Base-by-base conservation (phyloP, 495 filamentous ascomycete genomes). In the Annulohypoxylon stygium region DNA sequence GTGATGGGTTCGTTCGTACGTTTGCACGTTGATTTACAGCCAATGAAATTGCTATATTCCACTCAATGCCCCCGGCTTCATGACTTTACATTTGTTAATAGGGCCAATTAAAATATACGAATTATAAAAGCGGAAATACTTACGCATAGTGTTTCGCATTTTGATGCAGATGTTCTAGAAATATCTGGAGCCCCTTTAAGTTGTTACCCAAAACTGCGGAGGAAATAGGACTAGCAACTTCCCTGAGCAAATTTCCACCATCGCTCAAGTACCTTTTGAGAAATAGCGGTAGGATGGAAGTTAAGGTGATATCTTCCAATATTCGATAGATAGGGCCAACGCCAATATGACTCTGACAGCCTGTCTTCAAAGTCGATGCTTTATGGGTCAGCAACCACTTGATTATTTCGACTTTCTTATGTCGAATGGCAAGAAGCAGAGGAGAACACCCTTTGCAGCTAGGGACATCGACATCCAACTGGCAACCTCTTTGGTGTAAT, bases 361-460 rank as follows among this genome's bases (percentile, higher is more conserved):
- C 30, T 26, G 2, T 14, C 18, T 65, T 55, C 12, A 65, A 45
- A 45, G 61, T 65, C 7, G 61, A 54, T 16, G 48, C 61, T 65
- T 20, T 6, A 5, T 48, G 45, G 3, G 34, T 5, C 14, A 65
- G 16, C 14, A 65, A 23, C 48, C 48, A 65, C 23, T 14, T 26
- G 41, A 65, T 33, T 33, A 55, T 30, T 3, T 55, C 48, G 12
- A 14, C 1, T 34, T 55, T 33, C 4, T 30, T 6, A 2, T 16
- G 0, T 45, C 18, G 18, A 18, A 55, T 43, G 1, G 61, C 61
- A 7, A 65, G 61, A 33, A 54, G 48, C 8, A 65, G 23, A 34
- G 48, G 48, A 1, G 61, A 65, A 48, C 61, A 65, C 12, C 61
- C 61, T 3, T 55, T 45, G 11, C 61, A 65, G 14, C 48, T 55